phyloP scores from a whole-genome alignment of 441 rosid species.

The Dalechampia spathulata region DNA sequence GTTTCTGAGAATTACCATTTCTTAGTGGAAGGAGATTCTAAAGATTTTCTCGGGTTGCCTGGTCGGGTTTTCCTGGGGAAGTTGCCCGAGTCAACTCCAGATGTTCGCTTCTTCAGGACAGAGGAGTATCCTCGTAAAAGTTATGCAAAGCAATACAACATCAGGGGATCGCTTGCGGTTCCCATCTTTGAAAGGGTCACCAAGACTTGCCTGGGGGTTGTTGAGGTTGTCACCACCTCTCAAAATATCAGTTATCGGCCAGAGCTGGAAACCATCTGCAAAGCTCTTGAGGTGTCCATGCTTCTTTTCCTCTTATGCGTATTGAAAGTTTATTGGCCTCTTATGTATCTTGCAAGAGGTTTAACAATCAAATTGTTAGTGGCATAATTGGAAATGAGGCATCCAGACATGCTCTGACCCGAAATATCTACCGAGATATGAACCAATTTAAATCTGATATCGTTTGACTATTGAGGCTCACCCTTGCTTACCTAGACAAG shows the following conservation, averaged over 20 bases:
- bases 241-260: slow-evolving; percentile 56
- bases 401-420: background rate
- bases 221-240: slow-evolving; percentile 76
- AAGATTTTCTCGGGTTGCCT: slow-evolving; percentile 34
- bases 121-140: slow-evolving; percentile 38
- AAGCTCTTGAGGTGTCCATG: slow-evolving; percentile 73
- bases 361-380: background rate
- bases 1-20: slow-evolving; percentile 35
- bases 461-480: no score
- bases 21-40: slow-evolving; percentile 32
- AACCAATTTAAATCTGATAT: background rate
- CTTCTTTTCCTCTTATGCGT: slow-evolving; percentile 3
- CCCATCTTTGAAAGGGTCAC: slow-evolving; percentile 31
- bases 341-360: background rate
- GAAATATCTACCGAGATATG: background rate
- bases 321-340: background rate
- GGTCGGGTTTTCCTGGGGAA: slow-evolving; percentile 40
- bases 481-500: no score
- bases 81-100: slow-evolving; percentile 54
- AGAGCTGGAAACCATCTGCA: slow-evolving; percentile 71
- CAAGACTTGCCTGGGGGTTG: slow-evolving; percentile 78
- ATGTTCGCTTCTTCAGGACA: slow-evolving; percentile 37
- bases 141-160: slow-evolving; percentile 20
- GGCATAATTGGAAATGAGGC: background rate
- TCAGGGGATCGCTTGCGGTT: slow-evolving; percentile 28